Percentiles rank a stretch among this genome's conserved stretches.
Evolutionary conservation across 192 early-diverging fungal species (phyloP).

Genomic region (Gonapodya sp.): DNA sequence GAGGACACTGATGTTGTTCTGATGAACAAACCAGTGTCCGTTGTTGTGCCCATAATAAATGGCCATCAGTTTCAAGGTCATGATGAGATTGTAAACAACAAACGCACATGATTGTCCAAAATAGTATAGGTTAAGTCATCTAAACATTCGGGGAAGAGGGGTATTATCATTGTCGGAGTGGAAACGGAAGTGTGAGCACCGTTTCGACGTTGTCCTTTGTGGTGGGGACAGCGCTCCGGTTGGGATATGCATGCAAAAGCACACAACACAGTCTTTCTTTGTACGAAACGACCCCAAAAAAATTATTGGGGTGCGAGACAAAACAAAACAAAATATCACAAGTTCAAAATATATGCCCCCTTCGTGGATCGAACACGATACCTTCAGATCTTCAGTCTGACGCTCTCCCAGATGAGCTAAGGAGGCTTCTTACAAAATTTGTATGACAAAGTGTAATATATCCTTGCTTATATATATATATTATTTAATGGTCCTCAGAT

Average conservation of each 20-base stretch:
- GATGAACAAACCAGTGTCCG: not conserved
- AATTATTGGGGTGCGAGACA: too few relatives aligned
- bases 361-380: slow-evolving; percentile 7
- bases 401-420: slow-evolving; percentile 12
- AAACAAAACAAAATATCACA: not conserved
- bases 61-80: not conserved
- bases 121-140: too few relatives aligned
- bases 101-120: too few relatives aligned
- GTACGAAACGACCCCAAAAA: too few relatives aligned
- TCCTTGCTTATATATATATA: not conserved
- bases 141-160: too few relatives aligned
- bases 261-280: too few relatives aligned
- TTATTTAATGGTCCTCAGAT: not conserved
- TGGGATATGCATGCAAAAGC: too few relatives aligned
- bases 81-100: too few relatives aligned
- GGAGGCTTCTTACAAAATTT: not conserved
- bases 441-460: not conserved
- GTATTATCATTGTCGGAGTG: too few relatives aligned
- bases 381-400: slow-evolving; percentile 8
- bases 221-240: too few relatives aligned
- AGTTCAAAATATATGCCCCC: not conserved
- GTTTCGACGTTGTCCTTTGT: too few relatives aligned
- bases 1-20: not conserved
- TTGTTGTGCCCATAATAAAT: not conserved
- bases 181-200: too few relatives aligned